Base-by-base conservation (phyloP, 1,284 basidiomycete species). In the Laetiporus sulphureus region DNA sequence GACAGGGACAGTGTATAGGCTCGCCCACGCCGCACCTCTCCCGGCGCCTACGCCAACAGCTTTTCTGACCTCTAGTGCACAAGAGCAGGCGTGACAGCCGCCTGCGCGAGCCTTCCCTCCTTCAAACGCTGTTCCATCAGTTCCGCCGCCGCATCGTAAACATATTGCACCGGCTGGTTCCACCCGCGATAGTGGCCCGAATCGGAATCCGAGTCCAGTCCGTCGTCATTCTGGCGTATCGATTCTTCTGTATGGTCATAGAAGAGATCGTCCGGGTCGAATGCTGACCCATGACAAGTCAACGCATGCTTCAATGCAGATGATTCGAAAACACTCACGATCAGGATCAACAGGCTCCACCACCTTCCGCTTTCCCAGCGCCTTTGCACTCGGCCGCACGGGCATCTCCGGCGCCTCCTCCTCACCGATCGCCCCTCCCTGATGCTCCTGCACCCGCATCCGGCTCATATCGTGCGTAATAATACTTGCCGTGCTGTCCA, bases 111-210 rank as follows among this genome's bases (percentile, higher is more conserved):
- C 18, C 56, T 52, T 11, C 64, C 69, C 41, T 79, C 71, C 43
- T 64, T 62, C 36, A 83, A 63, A 37, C 78, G 67, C 63, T 83
- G 72, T 51, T 72, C 66, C 38, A 77, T 78, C 46, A 83, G 73
- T 60, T 90, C 87, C 13, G 83, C 85, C 1, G 79, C 84, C 0
- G 86, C 86, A 57, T 90, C 86, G 58, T 90, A 90, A 19, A 81
- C 83, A 60, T 79, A 90, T n/a, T 73, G 72, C 27, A 75, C 68
- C 2, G 73, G 71, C n/a, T 66, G 68, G 41, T 68, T 73, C 47
- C 57, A 58, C 40, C 44, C 52, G 23, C 45, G 42, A 24, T 47
- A 36, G 3, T 42, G 48, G 27, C 42, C 48, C 11, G 62, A 63
- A 16, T 68, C 67, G 22, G 63, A 68, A 35, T 69, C 69, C 27